Conservation (phyloP, 2,329 filamentous ascomycete species). For the Grosmannia clavigera region DNA sequence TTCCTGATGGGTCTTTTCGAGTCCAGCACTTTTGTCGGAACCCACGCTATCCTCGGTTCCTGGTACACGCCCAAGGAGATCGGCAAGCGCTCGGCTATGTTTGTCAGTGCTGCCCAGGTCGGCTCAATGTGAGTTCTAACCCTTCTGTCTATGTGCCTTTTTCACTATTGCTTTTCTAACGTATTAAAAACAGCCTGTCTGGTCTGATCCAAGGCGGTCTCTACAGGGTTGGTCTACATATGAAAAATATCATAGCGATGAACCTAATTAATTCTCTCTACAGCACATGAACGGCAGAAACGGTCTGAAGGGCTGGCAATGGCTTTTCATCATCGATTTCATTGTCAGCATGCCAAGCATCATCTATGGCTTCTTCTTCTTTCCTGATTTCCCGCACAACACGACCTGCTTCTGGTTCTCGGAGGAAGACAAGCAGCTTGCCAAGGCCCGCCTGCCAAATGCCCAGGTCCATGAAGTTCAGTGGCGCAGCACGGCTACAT, state of each 20-base stretch:
- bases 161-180: background rate
- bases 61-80: conserved; percentile 38
- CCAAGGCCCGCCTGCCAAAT: conserved; percentile 23
- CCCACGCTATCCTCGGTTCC: conserved; percentile 33
- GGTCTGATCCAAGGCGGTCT: background rate
- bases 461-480: conserved; percentile 30
- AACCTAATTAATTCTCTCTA: background rate
- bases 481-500: conserved; percentile 29
- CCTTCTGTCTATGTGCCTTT: background rate
- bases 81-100: conserved; percentile 23
- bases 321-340: conserved; percentile 8
- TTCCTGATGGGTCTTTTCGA: conserved; percentile 29
- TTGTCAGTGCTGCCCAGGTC: background rate
- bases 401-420: conserved; percentile 32
- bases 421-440: conserved; percentile 20
- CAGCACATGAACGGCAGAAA: conserved; percentile 3
- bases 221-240: background rate
- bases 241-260: background rate
- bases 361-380: conserved; percentile 4
- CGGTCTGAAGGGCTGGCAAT: conserved; percentile 8
- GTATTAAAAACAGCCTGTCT: background rate
- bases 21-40: conserved; percentile 25
- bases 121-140: background rate
- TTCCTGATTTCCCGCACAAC: conserved; percentile 4
- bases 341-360: conserved; percentile 2